These are phyloP conservation scores for Ustilago bromivora DNA, from an alignment of 1,284 basidiomycete species.

Conservation along the genomic window DNA sequence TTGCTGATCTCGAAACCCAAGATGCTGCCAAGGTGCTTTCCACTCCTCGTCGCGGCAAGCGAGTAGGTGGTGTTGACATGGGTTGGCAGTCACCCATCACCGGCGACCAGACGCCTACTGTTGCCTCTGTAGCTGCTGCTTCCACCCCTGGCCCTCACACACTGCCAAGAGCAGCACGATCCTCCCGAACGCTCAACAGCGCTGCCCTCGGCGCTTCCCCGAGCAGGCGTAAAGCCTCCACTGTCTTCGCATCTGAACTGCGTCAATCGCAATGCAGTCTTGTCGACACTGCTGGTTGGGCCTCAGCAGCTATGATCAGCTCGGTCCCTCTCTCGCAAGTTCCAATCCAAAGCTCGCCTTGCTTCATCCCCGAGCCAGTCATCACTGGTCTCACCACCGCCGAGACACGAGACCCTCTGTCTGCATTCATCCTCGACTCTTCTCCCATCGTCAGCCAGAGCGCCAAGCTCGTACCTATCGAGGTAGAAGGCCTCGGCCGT, in stretches of 20 bases:
- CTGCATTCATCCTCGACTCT: constrained; percentile 31
- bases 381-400: constrained; percentile 21
- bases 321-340: constrained; percentile 35
- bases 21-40: constrained; percentile 38
- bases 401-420: constrained; percentile 36
- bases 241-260: constrained; percentile 46
- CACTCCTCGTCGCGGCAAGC: constrained; percentile 48
- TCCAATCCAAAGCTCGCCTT: constrained; percentile 34
- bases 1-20: constrained; percentile 39
- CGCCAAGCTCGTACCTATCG: constrained; percentile 47
- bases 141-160: constrained; percentile 27
- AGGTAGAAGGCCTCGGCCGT: constrained; percentile 50
- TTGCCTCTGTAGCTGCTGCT: constrained; percentile 22
- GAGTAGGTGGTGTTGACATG: constrained; percentile 53
- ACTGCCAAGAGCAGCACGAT: constrained; percentile 24
- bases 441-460: constrained; percentile 25
- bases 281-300: constrained; percentile 51
- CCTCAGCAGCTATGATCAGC: constrained; percentile 53
- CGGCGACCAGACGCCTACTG: constrained; percentile 25
- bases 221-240: constrained; percentile 48
- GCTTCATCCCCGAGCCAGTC: constrained; percentile 27
- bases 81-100: constrained; percentile 47
- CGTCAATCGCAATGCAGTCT: constrained; percentile 44
- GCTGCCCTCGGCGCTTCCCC: constrained; percentile 22
- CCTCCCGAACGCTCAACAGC: constrained; percentile 4